These are phyloP conservation scores for Articulospora tetracladia DNA, from an alignment of 495 filamentous ascomycete genomes.

Conservation along the genomic window DNA sequence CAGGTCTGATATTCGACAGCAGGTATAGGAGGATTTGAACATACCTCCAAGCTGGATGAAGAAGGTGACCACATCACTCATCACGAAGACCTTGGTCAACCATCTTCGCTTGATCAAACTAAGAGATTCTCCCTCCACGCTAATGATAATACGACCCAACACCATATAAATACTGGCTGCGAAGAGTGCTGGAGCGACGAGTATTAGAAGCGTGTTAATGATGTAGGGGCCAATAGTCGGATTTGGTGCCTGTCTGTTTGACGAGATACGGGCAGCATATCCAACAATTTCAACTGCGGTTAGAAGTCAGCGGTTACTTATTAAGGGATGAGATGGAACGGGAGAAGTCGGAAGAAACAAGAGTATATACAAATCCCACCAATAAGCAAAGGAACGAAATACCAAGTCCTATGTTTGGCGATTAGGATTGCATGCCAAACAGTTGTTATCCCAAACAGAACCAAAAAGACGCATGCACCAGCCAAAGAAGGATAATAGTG, in stretches of 20 bases:
- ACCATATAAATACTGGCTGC: constrained; percentile 54
- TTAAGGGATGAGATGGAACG: not conserved
- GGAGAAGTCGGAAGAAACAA: not conserved
- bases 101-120: constrained; percentile 29
- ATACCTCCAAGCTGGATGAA: constrained; percentile 28
- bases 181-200: constrained; percentile 47
- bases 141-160: constrained; percentile 40
- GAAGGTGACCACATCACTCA: constrained; percentile 39
- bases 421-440: too few species aligned
- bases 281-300: constrained; percentile 37
- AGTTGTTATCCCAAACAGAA: too few species aligned
- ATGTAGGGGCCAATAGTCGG: constrained; percentile 39
- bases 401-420: constrained; percentile 47
- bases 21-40: not conserved
- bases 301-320: not conserved
- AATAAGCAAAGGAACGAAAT: constrained; percentile 53
- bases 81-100: constrained; percentile 43
- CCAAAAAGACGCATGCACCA: too few species aligned
- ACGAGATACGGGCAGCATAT: constrained; percentile 38
- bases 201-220: constrained; percentile 40
- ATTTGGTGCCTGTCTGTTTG: constrained; percentile 29
- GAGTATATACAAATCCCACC: constrained; percentile 48
- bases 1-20: too few species aligned
- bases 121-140: constrained; percentile 36
- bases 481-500: too few species aligned